Percentiles rank a stretch among this genome's conserved stretches.
Conservation (phyloP, 2,329 filamentous ascomycete species). For the Paracoccidioides lutzii region DNA sequence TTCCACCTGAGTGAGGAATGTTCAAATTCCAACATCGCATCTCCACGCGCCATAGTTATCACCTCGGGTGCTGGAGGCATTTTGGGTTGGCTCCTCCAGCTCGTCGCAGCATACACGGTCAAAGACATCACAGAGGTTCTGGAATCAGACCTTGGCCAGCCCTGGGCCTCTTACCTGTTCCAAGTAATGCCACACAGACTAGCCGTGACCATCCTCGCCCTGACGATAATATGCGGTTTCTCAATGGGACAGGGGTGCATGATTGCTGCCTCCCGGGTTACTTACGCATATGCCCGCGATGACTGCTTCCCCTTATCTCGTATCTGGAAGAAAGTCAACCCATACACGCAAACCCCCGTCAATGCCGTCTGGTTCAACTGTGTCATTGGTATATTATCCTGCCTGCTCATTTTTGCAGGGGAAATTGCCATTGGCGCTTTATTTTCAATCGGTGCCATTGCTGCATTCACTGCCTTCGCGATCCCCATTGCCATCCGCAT, state of each 20-base stretch:
- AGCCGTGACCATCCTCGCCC: constrained; percentile 48
- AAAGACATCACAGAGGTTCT: constrained; percentile 48
- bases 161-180: constrained; percentile 56
- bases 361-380: constrained; percentile 59
- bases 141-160: constrained; percentile 51
- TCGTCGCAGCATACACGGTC: constrained; percentile 61
- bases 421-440: constrained; percentile 51
- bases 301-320: constrained; percentile 52
- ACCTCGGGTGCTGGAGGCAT: constrained; percentile 54
- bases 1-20: constrained; percentile 68
- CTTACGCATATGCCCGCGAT: constrained; percentile 61
- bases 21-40: constrained; percentile 57
- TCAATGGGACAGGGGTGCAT: constrained; percentile 63
- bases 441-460: constrained; percentile 58
- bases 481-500: constrained; percentile 34
- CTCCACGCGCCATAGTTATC: constrained; percentile 58
- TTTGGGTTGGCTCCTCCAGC: constrained; percentile 60
- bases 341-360: constrained; percentile 50
- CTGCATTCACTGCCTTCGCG: constrained; percentile 45
- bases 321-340: constrained; percentile 49
- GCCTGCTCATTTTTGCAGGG: constrained; percentile 54
- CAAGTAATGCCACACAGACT: constrained; percentile 50
- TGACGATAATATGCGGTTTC: constrained; percentile 58
- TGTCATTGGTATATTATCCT: constrained; percentile 44
- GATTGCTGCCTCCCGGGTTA: constrained; percentile 54